phyloP scores from a whole-genome alignment of 75 land plant species.

The Sequoia sempervirens region DNA sequence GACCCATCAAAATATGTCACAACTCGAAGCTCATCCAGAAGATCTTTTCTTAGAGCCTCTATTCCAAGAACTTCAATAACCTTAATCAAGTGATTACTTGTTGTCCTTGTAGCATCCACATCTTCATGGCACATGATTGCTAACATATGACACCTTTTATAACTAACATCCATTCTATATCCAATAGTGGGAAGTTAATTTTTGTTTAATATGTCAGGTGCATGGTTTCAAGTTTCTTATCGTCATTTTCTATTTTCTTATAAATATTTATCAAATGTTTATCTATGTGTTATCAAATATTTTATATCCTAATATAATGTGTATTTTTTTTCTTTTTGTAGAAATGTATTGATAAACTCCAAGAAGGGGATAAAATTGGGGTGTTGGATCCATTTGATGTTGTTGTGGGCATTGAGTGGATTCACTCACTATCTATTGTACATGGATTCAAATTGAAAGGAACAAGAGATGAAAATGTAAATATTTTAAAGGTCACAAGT shows the following conservation, averaged over 20 bases:
- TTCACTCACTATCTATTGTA: not conserved
- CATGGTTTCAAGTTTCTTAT: too few relatives aligned
- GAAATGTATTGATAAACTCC: not conserved
- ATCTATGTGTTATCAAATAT: too few relatives aligned
- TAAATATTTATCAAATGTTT: too few relatives aligned
- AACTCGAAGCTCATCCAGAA: conserved; percentile 83
- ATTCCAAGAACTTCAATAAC: conserved; percentile 35
- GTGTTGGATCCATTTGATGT: not conserved
- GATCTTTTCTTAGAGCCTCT: conserved; percentile 82
- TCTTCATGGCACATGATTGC: conserved; percentile 92
- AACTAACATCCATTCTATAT: conserved; percentile 89
- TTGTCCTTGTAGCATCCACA: conserved; percentile 83
- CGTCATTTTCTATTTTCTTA: too few relatives aligned
- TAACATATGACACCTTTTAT: conserved; percentile 93
- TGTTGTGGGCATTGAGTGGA: not conserved
- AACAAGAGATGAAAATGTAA: not conserved
- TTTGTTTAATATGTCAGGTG: too few relatives aligned
- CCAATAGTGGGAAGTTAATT: not conserved
- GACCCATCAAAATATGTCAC: conserved; percentile 95
- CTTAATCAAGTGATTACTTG: conserved; percentile 84
- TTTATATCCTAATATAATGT: too few relatives aligned
- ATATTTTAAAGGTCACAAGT: not conserved
- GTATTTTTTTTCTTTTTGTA: not conserved
- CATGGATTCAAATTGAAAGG: not conserved
- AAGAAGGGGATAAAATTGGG: not conserved